phyloP scores from a whole-genome alignment of 331 rosid species.

The Quercus lobata region DNA sequence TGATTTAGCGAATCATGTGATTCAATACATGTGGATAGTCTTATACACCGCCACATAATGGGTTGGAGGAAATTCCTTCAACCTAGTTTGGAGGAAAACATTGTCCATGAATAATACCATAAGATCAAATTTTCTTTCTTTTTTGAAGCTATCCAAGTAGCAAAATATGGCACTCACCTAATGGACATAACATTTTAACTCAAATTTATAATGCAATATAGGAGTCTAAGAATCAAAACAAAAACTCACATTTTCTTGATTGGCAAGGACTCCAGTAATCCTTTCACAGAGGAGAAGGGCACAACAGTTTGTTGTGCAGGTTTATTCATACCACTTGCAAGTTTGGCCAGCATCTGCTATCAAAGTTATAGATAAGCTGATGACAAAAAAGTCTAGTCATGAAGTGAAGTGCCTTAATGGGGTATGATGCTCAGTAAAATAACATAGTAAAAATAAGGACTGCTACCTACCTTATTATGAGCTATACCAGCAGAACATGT shows the following conservation, averaged over 20 bases:
- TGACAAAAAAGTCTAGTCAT: background rate
- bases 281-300: constrained; percentile 71
- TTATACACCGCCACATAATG: too few species aligned
- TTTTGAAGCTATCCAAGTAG: background rate
- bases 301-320: constrained; percentile 98
- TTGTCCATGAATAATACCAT: too few species aligned
- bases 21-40: too few species aligned
- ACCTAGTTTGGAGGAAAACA: too few species aligned
- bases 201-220: background rate
- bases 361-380: constrained; percentile 19
- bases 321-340: constrained; percentile 91
- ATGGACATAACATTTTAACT: background rate
- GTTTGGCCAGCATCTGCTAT: constrained; percentile 89
- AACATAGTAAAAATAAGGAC: constrained; percentile 5
- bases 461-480: constrained; percentile 74
- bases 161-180: background rate
- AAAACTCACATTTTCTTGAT: constrained; percentile 81
- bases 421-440: background rate
- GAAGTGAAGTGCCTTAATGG: background rate
- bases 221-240: background rate
- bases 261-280: constrained; percentile 84
- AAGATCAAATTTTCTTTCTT: background rate
- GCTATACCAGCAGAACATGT: constrained; percentile 99
- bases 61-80: too few species aligned
- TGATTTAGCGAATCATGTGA: too few species aligned